Evolutionary conservation across 305 asterid species (phyloP), one percentile per base, ranked within the genome.

Genomic region (Rubia balearica): DNA sequence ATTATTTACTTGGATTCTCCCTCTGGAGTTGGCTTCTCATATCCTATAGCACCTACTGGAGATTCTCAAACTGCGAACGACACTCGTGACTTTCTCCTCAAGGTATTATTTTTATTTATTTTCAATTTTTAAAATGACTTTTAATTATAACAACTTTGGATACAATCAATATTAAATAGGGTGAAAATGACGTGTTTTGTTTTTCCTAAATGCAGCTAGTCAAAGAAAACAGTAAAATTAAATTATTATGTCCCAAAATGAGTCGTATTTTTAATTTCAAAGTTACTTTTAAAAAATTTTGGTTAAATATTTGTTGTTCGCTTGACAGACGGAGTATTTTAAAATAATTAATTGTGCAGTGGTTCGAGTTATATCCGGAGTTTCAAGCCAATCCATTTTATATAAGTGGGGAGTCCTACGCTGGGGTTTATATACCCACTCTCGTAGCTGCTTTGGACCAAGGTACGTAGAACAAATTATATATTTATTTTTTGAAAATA

Each of bases 1-100:
- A 74, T 87, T 0, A 82, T 83, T 56, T 85, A 87, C 70, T 76
- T 87, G 85, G 90, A 87, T 78, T 83, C 92, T 14, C 90, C 90
- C 1, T 73, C 77, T 43, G 92, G 90, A 73, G 86, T 79, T 73
- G 90, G 92, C 49, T 82, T 87, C 63, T 87, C 90, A 14, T 87
- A 83, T 45, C 81, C 85, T 14, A 49, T 53, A 21, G 70, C 61
- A 55, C 72, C 22, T 27, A 78, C 78, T 14, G 85, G 86, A 51
- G 94, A 88, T 78, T 4, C 75, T 6, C 83, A 84, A 67, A 84
- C 93, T 61, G 90, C 93, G n/a, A 42, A 63, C 21, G 90, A 87
- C 73, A 68, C 83, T 56, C 86, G 84, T 70, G 72, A n/a, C n/a
- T 87, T 87, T 77, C 90, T 87, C 71, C 93, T 83, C 45, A 78